Percentiles rank a stretch among this genome's conserved stretches.
phyloP scores from a whole-genome alignment of 179 eudicot species.

The Heliamphora pulchella region DNA sequence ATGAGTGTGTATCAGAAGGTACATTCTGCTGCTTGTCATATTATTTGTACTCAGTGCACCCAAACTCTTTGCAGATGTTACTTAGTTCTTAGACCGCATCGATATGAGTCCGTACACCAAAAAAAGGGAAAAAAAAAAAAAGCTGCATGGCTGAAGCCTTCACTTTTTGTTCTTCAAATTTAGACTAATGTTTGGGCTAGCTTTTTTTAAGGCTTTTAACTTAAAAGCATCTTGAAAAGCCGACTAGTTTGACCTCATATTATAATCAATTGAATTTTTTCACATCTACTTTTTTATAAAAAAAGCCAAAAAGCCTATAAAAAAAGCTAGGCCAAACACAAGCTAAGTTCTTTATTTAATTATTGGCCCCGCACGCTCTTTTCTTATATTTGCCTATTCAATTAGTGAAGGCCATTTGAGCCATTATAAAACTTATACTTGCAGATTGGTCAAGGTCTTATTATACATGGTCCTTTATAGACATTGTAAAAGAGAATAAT shows the following conservation, averaged over 20 bases:
- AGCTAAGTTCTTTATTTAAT: not conserved
- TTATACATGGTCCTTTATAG: not conserved
- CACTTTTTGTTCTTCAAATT: not conserved
- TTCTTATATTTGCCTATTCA: not conserved
- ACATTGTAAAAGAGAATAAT: too few relatives aligned
- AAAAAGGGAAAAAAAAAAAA: not conserved
- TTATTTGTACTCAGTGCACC: not conserved
- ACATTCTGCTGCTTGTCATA: not conserved
- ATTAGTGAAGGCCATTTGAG: not conserved
- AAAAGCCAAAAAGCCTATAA: too few relatives aligned
- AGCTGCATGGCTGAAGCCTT: not conserved
- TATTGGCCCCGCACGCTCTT: not conserved
- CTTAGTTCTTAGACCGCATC: not conserved
- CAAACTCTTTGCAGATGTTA: not conserved
- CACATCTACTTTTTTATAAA: too few relatives aligned
- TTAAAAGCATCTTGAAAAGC: too few relatives aligned
- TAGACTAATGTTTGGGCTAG: too few relatives aligned
- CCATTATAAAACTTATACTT: not conserved
- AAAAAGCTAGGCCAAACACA: not conserved
- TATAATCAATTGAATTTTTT: too few relatives aligned
- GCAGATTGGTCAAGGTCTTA: not conserved
- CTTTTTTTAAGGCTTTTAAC: too few relatives aligned
- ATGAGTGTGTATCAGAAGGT: not conserved
- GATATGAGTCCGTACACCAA: not conserved
- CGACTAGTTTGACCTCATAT: too few relatives aligned